These are phyloP conservation scores for Auricularia sp. DNA, from an alignment of 768 basidiomycete species.

Conservation along the genomic window DNA sequence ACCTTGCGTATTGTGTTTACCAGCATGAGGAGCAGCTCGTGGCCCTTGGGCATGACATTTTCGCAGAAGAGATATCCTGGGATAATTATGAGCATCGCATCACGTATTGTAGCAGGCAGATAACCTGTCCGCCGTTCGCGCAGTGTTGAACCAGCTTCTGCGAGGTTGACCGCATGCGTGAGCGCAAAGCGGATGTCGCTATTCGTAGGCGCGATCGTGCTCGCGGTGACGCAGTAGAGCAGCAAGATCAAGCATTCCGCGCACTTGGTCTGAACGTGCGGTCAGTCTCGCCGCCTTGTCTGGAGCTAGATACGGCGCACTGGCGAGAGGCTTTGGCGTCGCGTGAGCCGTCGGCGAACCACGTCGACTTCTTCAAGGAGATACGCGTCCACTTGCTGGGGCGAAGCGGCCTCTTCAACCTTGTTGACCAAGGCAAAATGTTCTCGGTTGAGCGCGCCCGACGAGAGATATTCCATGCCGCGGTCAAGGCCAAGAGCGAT, in stretches of 20 bases:
- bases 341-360: conserved; percentile 42
- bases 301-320: conserved; percentile 31
- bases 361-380: conserved; percentile 49
- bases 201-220: conserved; percentile 30
- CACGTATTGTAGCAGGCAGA: conserved; percentile 28
- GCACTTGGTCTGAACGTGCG: conserved; percentile 40
- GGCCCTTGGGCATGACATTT: conserved; percentile 54
- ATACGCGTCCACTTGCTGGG: conserved; percentile 49
- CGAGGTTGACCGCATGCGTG: conserved; percentile 64
- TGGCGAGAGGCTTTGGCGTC: conserved; percentile 33
- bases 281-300: background rate
- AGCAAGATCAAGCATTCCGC: conserved; percentile 59
- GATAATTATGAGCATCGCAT: background rate
- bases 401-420: conserved; percentile 51
- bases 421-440: conserved; percentile 70
- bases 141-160: conserved; percentile 52
- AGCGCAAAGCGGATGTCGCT: conserved; percentile 61
- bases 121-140: conserved; percentile 48
- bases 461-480: conserved; percentile 31
- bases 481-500: background rate
- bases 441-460: conserved; percentile 63
- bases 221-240: conserved; percentile 54
- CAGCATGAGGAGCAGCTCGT: conserved; percentile 72
- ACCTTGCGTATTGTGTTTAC: conserved; percentile 80
- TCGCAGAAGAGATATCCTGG: conserved; percentile 72